Conservation (phyloP, 2,329 filamentous ascomycete species). For the Pseudogymnoascus sp. region DNA sequence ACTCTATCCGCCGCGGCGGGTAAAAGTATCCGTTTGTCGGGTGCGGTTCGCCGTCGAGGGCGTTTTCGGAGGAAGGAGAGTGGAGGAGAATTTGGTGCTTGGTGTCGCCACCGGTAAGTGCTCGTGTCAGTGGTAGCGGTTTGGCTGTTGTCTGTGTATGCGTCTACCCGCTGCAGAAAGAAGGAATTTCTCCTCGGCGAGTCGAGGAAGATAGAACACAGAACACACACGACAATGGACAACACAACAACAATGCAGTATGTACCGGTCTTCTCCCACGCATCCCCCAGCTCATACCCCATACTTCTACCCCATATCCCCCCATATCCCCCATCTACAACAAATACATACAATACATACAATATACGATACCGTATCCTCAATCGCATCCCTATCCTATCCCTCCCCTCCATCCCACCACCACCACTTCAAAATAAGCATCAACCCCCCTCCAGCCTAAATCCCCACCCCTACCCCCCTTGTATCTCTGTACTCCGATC, state of each 20-base stretch:
- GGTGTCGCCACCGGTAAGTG: neutral
- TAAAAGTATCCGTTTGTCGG: conserved; percentile 3
- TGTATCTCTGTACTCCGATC: neutral
- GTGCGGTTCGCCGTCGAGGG: conserved; percentile 1
- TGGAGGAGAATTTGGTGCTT: neutral
- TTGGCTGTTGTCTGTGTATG: neutral
- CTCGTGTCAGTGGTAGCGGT: neutral
- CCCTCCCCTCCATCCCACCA: neutral
- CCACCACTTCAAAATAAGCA: neutral
- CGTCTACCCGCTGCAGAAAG: neutral
- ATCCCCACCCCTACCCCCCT: neutral
- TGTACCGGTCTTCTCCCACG: neutral
- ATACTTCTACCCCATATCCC: neutral
- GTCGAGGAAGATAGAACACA: neutral
- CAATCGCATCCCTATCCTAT: neutral
- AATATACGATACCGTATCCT: neutral
- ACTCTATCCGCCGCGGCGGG: conserved; percentile 3
- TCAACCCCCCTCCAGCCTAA: neutral
- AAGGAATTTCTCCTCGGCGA: neutral
- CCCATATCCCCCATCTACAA: neutral
- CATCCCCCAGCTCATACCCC: neutral
- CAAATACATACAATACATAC: neutral
- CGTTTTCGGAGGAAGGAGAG: conserved; percentile 3
- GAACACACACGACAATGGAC: neutral
- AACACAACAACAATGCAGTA: neutral